phyloP scores from a whole-genome alignment of 805 yeast genomes.

The Spathaspora hagerdaliae region DNA sequence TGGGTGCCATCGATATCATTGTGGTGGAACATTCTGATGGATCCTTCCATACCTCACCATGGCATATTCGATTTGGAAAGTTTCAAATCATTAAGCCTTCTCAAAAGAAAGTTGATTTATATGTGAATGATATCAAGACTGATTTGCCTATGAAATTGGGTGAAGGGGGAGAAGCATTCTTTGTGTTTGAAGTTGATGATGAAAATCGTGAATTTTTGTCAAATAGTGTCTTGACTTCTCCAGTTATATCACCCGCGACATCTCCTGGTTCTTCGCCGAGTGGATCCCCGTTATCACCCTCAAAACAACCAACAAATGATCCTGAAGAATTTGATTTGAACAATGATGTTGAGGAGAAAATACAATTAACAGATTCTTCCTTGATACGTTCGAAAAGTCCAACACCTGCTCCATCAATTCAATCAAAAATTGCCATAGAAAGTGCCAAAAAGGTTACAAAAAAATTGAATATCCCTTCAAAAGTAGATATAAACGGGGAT shows the following conservation, averaged over 20 bases:
- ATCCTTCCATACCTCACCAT: constrained; percentile 84
- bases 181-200: constrained; percentile 79
- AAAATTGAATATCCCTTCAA: constrained; percentile 80
- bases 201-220: constrained; percentile 61
- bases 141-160: constrained; percentile 94
- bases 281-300: constrained; percentile 13
- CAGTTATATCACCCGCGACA: constrained; percentile 64
- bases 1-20: constrained; percentile 96
- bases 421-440: constrained; percentile 45
- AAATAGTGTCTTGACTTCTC: constrained; percentile 75
- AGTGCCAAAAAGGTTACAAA: constrained; percentile 61
- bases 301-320: constrained; percentile 14
- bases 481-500: constrained; percentile 85
- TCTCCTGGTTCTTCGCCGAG: constrained; percentile 52
- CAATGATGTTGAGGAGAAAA: constrained; percentile 23
- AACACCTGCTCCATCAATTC: constrained; percentile 20
- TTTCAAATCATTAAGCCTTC: constrained; percentile 90
- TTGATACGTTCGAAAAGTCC: constrained; percentile 14
- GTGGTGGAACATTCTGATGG: constrained; percentile 89
- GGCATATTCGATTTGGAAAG: constrained; percentile 94
- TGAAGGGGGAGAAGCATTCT: constrained; percentile 97
- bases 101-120: constrained; percentile 87
- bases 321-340: constrained; percentile 28
- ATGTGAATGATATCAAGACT: constrained; percentile 77
- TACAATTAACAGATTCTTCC: constrained; percentile 16